These are phyloP conservation scores for Russula compacta DNA, from an alignment of 768 basidiomycete genomes.

Conservation along the genomic window DNA sequence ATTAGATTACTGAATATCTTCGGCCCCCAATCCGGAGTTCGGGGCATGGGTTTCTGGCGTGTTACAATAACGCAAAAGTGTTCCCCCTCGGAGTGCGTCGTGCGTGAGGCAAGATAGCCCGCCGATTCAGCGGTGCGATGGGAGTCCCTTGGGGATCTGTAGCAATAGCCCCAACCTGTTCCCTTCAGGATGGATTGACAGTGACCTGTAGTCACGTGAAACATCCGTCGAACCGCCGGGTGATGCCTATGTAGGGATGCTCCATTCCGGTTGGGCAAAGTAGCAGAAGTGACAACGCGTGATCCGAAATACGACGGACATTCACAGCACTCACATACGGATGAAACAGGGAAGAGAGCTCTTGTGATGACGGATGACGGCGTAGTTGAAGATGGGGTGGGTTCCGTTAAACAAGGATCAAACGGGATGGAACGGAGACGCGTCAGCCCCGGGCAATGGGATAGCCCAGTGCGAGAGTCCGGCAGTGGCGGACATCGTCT, in stretches of 20 bases:
- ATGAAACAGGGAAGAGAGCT: neutral
- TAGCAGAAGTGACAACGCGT: neutral
- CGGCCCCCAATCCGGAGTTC: neutral
- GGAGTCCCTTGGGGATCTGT: neutral
- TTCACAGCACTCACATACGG: neutral
- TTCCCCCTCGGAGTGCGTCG: neutral
- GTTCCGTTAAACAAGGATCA: conserved; percentile 5
- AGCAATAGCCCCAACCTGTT: neutral
- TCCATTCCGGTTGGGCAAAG: neutral
- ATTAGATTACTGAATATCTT: neutral
- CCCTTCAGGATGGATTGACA: neutral
- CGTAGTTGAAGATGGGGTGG: neutral
- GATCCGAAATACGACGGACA: neutral
- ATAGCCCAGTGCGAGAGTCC: neutral
- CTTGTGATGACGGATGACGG: neutral
- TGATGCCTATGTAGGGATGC: too few relatives aligned
- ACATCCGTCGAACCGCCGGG: too few relatives aligned
- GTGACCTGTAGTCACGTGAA: too few relatives aligned
- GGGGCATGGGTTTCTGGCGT: neutral
- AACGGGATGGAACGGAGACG: neutral
- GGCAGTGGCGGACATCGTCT: neutral
- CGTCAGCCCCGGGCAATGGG: neutral
- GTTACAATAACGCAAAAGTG: neutral
- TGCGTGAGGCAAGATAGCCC: neutral
- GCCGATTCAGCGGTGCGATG: neutral